Evolutionary conservation across 2,329 filamentous ascomycete genomes (phyloP), one percentile per base, ranked within the genome.

Genomic region (Fusarium lyarnte): DNA sequence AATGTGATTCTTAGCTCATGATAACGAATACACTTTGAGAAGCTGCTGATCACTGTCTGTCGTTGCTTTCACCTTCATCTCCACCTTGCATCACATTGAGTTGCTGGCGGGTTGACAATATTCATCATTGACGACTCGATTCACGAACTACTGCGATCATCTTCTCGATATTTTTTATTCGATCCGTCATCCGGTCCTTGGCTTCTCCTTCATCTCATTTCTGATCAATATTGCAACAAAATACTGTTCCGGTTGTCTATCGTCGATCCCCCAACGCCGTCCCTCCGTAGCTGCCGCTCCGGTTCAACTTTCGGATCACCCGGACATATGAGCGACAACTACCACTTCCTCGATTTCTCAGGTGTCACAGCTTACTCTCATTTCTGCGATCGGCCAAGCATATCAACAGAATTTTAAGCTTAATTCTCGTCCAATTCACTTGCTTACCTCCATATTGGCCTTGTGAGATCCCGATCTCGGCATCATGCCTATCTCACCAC

Each of bases 221-320:
- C 36, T 42, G 27, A 27, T 29, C 35, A 38, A 53, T 46, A 39
- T 45, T 39, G 39, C 35, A 70, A 57, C 19, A 43, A 38, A 39
- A 54, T 51, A 42, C 65, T 66, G 21, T 66, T 23, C 14, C 42
- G 49, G 61, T 54, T 60, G 61, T 58, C 58, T 49, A 47, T 58
- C 63, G 65, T 53, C 72, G 73, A 75, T 71, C 73, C 57, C 69
- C 62, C 63, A 54, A 64, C 55, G 35, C 43, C 45, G 39, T 64
- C 71, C 59, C 42, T 69, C 45, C 60, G 59, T 63, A 46, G 29
- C 58, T 69, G 36, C 63, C 65, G 57, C 54, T 62, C 74, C 74
- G 70, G 63, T 54, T 60, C 53, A 62, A 54, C 66, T 62, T 62
- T 75, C 75, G 75, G 75, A 75, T 68, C 62, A 55, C 49, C 62